Base-by-base conservation (phyloP, 2,329 filamentous ascomycete genomes). In the Colletotrichum graminicola region DNA sequence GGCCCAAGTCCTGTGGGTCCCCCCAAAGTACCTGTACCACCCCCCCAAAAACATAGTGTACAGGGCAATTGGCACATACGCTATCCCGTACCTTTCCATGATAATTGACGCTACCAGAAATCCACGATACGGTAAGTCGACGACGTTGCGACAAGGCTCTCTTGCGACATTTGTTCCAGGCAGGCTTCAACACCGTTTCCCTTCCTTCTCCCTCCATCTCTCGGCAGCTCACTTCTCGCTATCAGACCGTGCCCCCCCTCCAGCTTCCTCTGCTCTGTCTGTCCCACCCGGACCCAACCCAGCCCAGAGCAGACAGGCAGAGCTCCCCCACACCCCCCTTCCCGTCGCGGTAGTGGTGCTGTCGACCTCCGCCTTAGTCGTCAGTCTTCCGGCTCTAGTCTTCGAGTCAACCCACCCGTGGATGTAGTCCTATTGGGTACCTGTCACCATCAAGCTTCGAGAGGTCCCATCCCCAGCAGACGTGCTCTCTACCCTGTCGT, bases 391-490 rank as follows among this genome's bases (percentile, higher is more conserved):
- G 63, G 39, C 34, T 47, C 23, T 54, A 26, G 26, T 47, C 64
- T 32, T 62, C 23, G 63, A 71, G 63, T 68, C 65, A 68, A 62
- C 68, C 68, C 68, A 71, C 59, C 66, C 55, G 54, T 66, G 60
- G 49, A 36, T 55, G 71, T 73, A 71, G 72, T 59, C 71, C 67
- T 45, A 72, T 68, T 73, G 71, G 71, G 55, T 63, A 66, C 71
- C 73, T 71, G 73, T 71, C 71, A 73, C 68, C 61, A 70, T 74
- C 73, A 74, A 74, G 73, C 73, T 72, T 74, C 71, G 71, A 74
- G 67, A 62, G 64, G 60, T 71, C 73, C 73, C 67, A 60, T 56
- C 71, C 73, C 73, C 67, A 60, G 73, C 73, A 73, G 55, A 72
- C 56, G 49, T 70, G 45, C 71, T 69, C 67, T 66, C 67, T 66